Conservation (phyloP, 768 basidiomycete genomes). For the Phlebiopsis flavidoalba region DNA sequence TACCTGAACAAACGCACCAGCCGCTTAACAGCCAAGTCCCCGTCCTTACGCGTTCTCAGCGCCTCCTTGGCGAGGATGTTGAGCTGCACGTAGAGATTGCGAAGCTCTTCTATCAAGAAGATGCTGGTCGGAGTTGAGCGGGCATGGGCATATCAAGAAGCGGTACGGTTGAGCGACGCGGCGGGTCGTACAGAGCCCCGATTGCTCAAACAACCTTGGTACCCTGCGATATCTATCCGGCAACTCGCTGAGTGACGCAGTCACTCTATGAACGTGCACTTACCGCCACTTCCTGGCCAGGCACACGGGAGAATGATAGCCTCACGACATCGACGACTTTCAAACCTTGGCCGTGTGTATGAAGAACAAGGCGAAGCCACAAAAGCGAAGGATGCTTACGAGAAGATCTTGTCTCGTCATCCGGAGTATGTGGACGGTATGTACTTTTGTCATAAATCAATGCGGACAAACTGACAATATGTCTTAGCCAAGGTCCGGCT, state of each 20-base stretch:
- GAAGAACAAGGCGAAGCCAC: conserved; percentile 75
- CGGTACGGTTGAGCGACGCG: conserved; percentile 58
- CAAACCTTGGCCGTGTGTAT: conserved; percentile 87
- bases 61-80: conserved; percentile 66
- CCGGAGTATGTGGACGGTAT: conserved; percentile 95
- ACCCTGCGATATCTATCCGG: conserved; percentile 51
- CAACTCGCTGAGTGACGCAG: not conserved
- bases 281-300: conserved; percentile 44
- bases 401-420: conserved; percentile 82
- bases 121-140: conserved; percentile 64
- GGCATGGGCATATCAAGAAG: conserved; percentile 70
- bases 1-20: conserved; percentile 46
- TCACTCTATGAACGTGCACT: conserved; percentile 72
- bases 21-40: conserved; percentile 19
- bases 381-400: conserved; percentile 81
- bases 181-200: conserved; percentile 57
- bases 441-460: conserved; percentile 20
- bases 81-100: conserved; percentile 92
- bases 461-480: not conserved
- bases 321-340: conserved; percentile 82
- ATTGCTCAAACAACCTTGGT: conserved; percentile 45
- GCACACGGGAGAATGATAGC: conserved; percentile 49
- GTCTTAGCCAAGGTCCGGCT: conserved; percentile 84
- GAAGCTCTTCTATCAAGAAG: conserved; percentile 81
- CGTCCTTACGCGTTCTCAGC: conserved; percentile 29